These are phyloP conservation scores for Epichloe bromicola DNA, from an alignment of 2,329 filamentous ascomycete species.

Conservation along the genomic window DNA sequence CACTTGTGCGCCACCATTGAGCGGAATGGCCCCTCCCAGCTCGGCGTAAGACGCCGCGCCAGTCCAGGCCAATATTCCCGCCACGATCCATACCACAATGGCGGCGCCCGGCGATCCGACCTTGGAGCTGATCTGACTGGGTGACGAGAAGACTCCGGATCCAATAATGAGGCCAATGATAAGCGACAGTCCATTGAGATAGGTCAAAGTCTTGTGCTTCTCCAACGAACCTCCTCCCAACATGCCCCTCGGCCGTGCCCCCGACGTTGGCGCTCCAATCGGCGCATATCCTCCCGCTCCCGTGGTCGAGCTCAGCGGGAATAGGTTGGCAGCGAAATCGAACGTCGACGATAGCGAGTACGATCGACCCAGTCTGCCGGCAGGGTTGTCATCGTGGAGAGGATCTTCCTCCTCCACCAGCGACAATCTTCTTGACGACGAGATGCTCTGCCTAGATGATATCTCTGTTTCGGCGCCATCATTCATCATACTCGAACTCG, in stretches of 20 bases:
- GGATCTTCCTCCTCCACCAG: constrained; percentile 72
- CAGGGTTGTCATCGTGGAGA: constrained; percentile 44
- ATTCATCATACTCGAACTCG: constrained; percentile 53
- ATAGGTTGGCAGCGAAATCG: constrained; percentile 87
- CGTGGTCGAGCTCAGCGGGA: constrained; percentile 75
- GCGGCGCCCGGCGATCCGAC: constrained; percentile 84
- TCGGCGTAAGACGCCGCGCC: constrained; percentile 92
- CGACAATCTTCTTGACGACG: constrained; percentile 84
- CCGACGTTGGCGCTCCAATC: constrained; percentile 60
- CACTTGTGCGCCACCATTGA: constrained; percentile 88
- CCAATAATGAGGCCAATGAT: constrained; percentile 92
- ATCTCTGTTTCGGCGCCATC: constrained; percentile 47
- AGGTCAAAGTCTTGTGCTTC: constrained; percentile 91
- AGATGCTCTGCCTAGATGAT: constrained; percentile 73
- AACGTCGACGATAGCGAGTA: constrained; percentile 91
- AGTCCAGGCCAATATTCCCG: constrained; percentile 90
- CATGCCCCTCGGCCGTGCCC: constrained; percentile 31
- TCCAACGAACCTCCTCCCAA: constrained; percentile 71
- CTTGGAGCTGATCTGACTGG: constrained; percentile 82
- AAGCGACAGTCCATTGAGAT: constrained; percentile 81
- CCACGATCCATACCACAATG: constrained; percentile 81
- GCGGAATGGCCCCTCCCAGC: constrained; percentile 83
- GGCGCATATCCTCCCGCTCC: constrained; percentile 66
- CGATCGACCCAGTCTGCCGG: constrained; percentile 41
- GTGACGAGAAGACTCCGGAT: constrained; percentile 90